Conservation (phyloP, 1,284 basidiomycete genomes). For the Amylostereum areolatum region DNA sequence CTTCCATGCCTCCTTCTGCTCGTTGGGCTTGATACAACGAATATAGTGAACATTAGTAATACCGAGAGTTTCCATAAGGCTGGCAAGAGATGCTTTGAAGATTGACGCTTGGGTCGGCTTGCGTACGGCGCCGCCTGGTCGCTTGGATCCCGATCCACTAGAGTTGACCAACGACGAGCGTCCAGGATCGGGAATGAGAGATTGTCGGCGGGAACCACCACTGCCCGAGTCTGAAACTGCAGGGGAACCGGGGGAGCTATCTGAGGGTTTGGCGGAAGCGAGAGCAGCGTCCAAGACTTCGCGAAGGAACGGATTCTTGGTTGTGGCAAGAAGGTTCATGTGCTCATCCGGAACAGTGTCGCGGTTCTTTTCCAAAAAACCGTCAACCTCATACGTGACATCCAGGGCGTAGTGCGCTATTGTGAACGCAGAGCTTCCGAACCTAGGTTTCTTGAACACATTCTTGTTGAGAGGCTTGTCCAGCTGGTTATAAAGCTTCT, state of each 20-base stretch:
- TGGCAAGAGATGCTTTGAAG: constrained; percentile 94
- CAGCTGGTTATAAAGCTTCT: constrained; percentile 90
- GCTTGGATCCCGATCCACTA: constrained; percentile 42
- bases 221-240: constrained; percentile 71
- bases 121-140: constrained; percentile 63
- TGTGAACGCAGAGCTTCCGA: constrained; percentile 95
- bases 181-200: constrained; percentile 80
- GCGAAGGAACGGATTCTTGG: constrained; percentile 90
- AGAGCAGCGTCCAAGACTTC: constrained; percentile 92
- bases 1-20: constrained; percentile 94
- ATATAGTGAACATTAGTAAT: constrained; percentile 99
- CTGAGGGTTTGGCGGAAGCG: constrained; percentile 61
- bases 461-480: constrained; percentile 80
- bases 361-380: constrained; percentile 98
- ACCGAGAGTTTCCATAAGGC: constrained; percentile 95
- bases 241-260: constrained; percentile 64
- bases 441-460: constrained; percentile 97
- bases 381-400: constrained; percentile 97
- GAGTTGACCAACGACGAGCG: constrained; percentile 65
- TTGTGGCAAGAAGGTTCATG: constrained; percentile 78
- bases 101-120: constrained; percentile 98
- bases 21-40: constrained; percentile 99
- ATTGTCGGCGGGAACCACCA: constrained; percentile 68
- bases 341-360: constrained; percentile 99
- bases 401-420: constrained; percentile 98